These are phyloP conservation scores for Megacollybia marginata DNA, from an alignment of 768 basidiomycete species.

Conservation along the genomic window DNA sequence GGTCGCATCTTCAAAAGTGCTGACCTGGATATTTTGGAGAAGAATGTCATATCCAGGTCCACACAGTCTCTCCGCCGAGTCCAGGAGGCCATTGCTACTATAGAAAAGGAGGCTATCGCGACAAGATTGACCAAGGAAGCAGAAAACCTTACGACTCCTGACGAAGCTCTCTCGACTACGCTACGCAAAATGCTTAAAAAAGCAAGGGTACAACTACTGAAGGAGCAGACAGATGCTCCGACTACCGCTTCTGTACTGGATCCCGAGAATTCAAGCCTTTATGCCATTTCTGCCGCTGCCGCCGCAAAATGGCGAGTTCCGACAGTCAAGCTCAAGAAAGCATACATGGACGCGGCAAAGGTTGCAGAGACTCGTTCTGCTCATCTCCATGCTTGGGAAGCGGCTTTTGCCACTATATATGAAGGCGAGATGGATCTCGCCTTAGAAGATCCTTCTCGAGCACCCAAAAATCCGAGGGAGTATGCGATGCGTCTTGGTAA, in stretches of 20 bases:
- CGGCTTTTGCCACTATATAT: background rate
- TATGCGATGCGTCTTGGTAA: background rate
- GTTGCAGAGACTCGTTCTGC: background rate
- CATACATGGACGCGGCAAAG: background rate
- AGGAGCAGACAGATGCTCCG: background rate
- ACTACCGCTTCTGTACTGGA: background rate
- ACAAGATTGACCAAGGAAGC: background rate
- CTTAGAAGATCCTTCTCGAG: background rate
- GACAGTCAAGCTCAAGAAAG: background rate
- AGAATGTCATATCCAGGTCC: constrained; percentile 50
- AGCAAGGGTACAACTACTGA: background rate
- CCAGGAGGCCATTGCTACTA: background rate
- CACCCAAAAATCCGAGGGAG: background rate
- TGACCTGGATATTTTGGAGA: constrained; percentile 57
- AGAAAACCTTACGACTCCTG: background rate
- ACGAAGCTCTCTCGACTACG: background rate
- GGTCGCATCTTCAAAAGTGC: constrained; percentile 56
- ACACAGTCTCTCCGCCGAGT: constrained; percentile 15
- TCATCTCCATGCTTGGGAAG: background rate
- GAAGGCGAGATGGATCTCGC: background rate
- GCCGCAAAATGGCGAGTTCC: background rate
- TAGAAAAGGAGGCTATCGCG: background rate
- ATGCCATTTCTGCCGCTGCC: background rate
- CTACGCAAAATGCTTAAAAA: background rate
- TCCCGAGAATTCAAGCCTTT: background rate